Base-by-base conservation (phyloP, 208 protist genomes). In the Trypanosoma boissoni region DNA sequence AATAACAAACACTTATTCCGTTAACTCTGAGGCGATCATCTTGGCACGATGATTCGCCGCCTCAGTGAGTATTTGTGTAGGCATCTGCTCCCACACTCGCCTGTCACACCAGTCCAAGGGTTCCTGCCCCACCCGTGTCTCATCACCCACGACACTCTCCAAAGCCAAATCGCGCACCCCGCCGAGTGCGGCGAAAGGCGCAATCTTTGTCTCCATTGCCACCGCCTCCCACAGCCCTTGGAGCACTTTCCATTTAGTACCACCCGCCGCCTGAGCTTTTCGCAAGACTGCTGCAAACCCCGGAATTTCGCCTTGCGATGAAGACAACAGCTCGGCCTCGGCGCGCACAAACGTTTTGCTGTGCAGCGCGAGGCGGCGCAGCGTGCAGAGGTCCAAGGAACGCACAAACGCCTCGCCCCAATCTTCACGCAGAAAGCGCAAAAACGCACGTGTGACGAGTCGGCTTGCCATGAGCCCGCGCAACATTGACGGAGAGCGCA, bases 361-460 rank as follows among this genome's bases (percentile, higher is more conserved):
- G 26, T 72, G 42, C 1, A 80, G 51, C n/a, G 12, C n/a, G 21
- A 67, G 14, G 5, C 75, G 64, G 4, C 76, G 75, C 2, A 71
- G 7, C 3, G 68, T 69, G 20, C 66, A 80, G 3, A 83, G 56
- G 16, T 60, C 53, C 24, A 71, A 36, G 36, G 83, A 37, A 7
- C 44, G 61, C 49, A 86, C 27, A 36, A 39, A 61, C 53, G 41
- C 44, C 60, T 68, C 58, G 16, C 76, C 76, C 76, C 80, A 81
- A 41, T 70, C 52, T 10, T 70, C 54, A n/a, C 46, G 50, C 55
- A 83, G 70, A 43, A 79, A 80, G 21, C 14, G 37, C 4, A 74
- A 39, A 65, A 78, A 87, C 28, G 52, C 57, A 18, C 44, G 48
- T 21, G 76, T 80, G 42, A 82, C 61, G 39, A 56, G 51, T 3